These are phyloP conservation scores for Plasmodium relictum DNA, from an alignment of 169 alveolate genomes.

Conservation along the genomic window DNA sequence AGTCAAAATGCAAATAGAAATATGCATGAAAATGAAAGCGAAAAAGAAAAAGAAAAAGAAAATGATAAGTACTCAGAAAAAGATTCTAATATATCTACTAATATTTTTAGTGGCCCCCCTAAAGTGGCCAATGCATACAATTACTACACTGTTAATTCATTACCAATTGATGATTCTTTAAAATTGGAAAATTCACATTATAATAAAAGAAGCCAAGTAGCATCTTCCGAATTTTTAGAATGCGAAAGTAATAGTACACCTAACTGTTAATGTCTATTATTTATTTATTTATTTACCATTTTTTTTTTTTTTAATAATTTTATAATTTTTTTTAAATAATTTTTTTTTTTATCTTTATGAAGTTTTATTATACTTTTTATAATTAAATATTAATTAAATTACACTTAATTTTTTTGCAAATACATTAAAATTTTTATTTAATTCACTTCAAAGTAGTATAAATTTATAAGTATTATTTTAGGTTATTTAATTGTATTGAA, in stretches of 20 bases:
- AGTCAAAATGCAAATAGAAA: not conserved
- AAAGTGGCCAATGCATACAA: not conserved
- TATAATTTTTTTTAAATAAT: no score
- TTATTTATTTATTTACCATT: no score
- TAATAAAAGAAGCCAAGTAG: not conserved
- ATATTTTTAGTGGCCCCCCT: not conserved
- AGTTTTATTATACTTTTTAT: no score
- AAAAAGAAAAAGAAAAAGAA: not conserved
- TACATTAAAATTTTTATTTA: no score
- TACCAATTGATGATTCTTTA: slow-evolving; percentile 15
- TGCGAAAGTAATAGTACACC: slow-evolving; percentile 5
- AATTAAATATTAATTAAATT: no score
- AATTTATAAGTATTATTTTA: no score
- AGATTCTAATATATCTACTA: not conserved
- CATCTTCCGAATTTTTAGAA: not conserved
- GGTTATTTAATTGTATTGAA: no score
- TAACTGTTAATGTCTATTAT: not conserved
- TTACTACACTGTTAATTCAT: slow-evolving; percentile 35
- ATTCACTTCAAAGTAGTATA: no score
- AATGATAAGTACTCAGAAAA: not conserved
- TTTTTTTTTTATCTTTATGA: no score
- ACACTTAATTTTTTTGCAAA: no score
- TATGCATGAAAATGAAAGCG: not conserved
- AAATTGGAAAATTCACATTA: slow-evolving; percentile 11
- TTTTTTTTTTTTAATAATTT: no score